Evolutionary conservation across 331 rosid genomes (phyloP).

Genomic region (Malus hybrid): DNA sequence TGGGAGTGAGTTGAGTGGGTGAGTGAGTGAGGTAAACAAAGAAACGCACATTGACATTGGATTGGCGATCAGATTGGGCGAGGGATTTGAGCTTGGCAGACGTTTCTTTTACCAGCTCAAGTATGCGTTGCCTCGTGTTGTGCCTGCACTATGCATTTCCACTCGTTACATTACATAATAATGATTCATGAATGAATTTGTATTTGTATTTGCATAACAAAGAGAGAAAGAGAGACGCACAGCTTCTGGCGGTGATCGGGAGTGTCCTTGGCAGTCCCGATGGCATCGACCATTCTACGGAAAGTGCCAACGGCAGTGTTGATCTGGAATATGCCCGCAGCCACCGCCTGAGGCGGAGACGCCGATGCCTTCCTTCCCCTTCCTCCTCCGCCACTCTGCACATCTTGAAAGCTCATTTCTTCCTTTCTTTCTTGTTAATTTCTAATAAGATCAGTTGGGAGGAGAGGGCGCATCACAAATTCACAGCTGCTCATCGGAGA

Average conservation of each 20-base stretch:
- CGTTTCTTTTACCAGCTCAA: slow-evolving; percentile 67
- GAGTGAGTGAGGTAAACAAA: neutral
- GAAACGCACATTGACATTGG: slow-evolving; percentile 26
- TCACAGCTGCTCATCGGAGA: neutral
- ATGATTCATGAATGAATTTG: neutral
- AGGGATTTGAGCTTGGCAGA: slow-evolving; percentile 66
- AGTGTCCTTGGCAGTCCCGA: slow-evolving; percentile 73
- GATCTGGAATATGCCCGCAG: slow-evolving; percentile 76
- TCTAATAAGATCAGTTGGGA: neutral
- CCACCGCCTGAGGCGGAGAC: slow-evolving; percentile 55
- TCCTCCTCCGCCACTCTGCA: slow-evolving; percentile 26
- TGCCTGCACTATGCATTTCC: slow-evolving; percentile 31
- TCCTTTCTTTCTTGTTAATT: neutral
- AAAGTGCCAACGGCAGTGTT: slow-evolving; percentile 66
- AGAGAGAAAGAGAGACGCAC: slow-evolving; percentile 20
- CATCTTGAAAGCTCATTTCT: slow-evolving; percentile 73
- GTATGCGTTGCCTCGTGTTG: slow-evolving; percentile 54
- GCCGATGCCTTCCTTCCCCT: slow-evolving; percentile 13
- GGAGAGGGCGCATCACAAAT: neutral
- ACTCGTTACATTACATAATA: neutral
- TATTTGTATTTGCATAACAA: neutral
- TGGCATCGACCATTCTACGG: slow-evolving; percentile 61
- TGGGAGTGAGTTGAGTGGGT: neutral
- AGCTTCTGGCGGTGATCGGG: slow-evolving; percentile 62
- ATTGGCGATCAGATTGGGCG: slow-evolving; percentile 37